A percentile compares a stretch with the other conserved stretches of the same genome.
These are phyloP conservation scores for Lactifluus subvellereus DNA, from an alignment of 768 basidiomycete genomes.

Conservation along the genomic window DNA sequence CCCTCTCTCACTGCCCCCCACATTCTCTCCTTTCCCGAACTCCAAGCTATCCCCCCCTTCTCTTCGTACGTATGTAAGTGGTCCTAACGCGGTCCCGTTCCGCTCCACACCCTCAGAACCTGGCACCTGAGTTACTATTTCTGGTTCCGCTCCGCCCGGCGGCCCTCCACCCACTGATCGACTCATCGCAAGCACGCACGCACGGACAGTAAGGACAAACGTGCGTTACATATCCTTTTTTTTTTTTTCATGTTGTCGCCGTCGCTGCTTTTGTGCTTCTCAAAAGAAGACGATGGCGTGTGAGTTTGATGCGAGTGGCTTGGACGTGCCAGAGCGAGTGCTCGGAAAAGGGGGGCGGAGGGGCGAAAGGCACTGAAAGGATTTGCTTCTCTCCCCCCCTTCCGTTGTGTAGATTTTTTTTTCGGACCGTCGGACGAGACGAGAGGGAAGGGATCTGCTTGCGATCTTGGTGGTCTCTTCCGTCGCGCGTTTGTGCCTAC, in stretches of 20 bases:
- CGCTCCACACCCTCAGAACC: background rate
- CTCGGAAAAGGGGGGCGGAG: background rate
- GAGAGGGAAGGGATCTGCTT: background rate
- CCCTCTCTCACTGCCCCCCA: background rate
- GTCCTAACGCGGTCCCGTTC: background rate
- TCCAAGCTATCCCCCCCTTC: background rate
- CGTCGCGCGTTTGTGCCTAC: background rate
- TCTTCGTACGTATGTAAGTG: background rate
- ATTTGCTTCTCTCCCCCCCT: background rate
- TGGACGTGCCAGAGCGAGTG: background rate
- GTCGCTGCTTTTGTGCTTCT: background rate
- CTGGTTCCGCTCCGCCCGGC: background rate
- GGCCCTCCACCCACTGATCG: background rate
- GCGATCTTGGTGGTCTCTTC: background rate
- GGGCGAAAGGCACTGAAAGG: constrained; percentile 1
- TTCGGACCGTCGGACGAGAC: background rate
- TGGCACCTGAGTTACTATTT: constrained; percentile 8
- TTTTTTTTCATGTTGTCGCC: background rate
- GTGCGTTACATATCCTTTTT: background rate
- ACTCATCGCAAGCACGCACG: background rate
- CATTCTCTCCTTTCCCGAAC: background rate
- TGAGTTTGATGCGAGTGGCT: background rate
- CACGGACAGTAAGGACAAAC: background rate
- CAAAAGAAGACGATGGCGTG: background rate
- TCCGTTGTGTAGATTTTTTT: background rate